These are phyloP conservation scores for Chalciporus pseudorubinellus DNA, from an alignment of 768 basidiomycete species.

Conservation along the genomic window DNA sequence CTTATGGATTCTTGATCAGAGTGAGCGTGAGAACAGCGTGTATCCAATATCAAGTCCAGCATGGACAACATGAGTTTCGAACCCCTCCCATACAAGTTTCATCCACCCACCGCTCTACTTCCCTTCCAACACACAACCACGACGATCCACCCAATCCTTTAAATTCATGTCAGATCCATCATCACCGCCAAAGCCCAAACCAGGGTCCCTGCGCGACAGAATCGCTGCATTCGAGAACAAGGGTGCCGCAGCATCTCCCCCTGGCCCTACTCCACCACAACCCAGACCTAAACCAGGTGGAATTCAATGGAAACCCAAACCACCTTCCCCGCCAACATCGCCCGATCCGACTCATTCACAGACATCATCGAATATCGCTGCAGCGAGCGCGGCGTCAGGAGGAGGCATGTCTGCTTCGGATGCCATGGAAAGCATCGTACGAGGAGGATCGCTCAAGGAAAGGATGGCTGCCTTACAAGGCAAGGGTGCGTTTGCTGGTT, in stretches of 20 bases:
- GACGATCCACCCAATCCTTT: neutral
- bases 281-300: slow-evolving; percentile 66
- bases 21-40: slow-evolving; percentile 23
- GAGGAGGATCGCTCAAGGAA: slow-evolving; percentile 81
- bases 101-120: slow-evolving; percentile 9
- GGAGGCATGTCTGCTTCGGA: slow-evolving; percentile 77
- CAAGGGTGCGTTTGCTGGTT: slow-evolving; percentile 67
- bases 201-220: slow-evolving; percentile 79
- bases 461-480: slow-evolving; percentile 94
- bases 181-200: slow-evolving; percentile 60
- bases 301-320: slow-evolving; percentile 71
- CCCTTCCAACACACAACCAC: slow-evolving; percentile 10
- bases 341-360: slow-evolving; percentile 14
- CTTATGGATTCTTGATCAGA: neutral
- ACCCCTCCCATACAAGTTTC: neutral
- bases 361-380: neutral
- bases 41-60: slow-evolving; percentile 6
- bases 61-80: slow-evolving; percentile 19
- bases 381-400: slow-evolving; percentile 24
- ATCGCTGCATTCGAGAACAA: slow-evolving; percentile 84
- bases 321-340: slow-evolving; percentile 43
- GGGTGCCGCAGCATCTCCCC: slow-evolving; percentile 30
- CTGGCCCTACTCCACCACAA: slow-evolving; percentile 32
- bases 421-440: slow-evolving; percentile 82
- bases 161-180: slow-evolving; percentile 60